phyloP scores from a whole-genome alignment of 306 rosid species.

The Adenanthera pavonina region DNA sequence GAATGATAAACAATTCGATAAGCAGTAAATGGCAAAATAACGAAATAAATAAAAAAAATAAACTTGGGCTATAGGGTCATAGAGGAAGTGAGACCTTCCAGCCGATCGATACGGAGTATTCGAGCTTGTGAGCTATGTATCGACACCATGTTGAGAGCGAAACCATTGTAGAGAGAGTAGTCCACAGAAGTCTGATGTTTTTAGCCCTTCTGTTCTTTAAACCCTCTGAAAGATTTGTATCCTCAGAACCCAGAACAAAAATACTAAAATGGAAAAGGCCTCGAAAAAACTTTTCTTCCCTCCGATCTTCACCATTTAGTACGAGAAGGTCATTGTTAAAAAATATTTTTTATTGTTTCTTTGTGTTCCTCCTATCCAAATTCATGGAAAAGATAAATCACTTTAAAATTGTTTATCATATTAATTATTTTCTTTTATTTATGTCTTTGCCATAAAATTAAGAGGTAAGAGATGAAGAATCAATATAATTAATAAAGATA shows the following conservation, averaged over 20 bases:
- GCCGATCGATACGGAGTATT: conserved; percentile 55
- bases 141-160: conserved; percentile 64
- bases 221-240: background rate
- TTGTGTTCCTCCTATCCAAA: too few species aligned
- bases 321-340: too few species aligned
- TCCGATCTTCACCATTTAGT: background rate
- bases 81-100: conserved; percentile 55
- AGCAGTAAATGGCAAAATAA: background rate
- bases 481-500: too few species aligned
- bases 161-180: conserved; percentile 47
- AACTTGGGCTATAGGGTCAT: conserved; percentile 10
- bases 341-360: too few species aligned
- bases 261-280: background rate
- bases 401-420: too few species aligned
- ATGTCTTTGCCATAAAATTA: too few species aligned
- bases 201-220: background rate
- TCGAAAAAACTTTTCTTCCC: background rate
- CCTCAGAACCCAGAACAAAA: background rate
- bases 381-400: too few species aligned
- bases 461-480: too few species aligned
- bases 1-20: background rate
- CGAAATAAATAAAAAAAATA: conserved; percentile 4
- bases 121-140: conserved; percentile 56
- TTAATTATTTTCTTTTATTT: too few species aligned
- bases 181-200: background rate